Base-by-base conservation (phyloP, 148 eudicot genomes). In the Camellia lanceoleosa region DNA sequence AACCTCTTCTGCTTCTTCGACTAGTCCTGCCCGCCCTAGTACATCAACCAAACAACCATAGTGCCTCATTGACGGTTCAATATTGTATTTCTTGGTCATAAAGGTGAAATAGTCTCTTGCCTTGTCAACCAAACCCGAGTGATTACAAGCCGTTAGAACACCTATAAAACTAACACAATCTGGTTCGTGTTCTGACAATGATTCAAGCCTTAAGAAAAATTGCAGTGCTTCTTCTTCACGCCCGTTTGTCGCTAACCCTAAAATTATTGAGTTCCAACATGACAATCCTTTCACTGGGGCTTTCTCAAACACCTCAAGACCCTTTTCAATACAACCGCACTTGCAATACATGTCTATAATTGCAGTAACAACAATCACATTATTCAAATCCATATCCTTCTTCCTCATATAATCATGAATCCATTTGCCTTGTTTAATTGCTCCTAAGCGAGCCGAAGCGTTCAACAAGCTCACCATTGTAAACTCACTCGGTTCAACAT, bases 381-480 rank as follows among this genome's bases (percentile, higher is more conserved):
- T 90, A 85, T 90, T 90, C 69, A 86, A 58, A 12, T 76, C 84
- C 23, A 88, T 75, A 52, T 58, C 77, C 6, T 83, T 85, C 76
- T 67, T 85, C 81, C 54, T 55, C 74, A 88, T 77, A 75, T 90
- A 83, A 19, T 79, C 61, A 77, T 87, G 79, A 73, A 90, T 47
- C 91, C 86, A 82, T 69, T 90, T 83, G 65, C 92, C 91, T 80
- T 82, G 86, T 30, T 82, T 81, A 18, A 90, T 87, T n/a, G 89
- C 84, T 20, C 88, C 87, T 66, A 88, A 79, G 12, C 82, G 80
- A 41, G 91, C 91, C 38, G 84, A 90, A 82, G 89, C 88, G 60
- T 90, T 90, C 82, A 88, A 71, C 80, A 87, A 79, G 80, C 91
- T 90, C 85, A 85, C 93, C 88, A 85, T 82, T 74, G 91, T 90